Evolutionary conservation across 768 basidiomycete species (phyloP), one percentile per base, ranked within the genome.

Genomic region (Mycena kentingensis): DNA sequence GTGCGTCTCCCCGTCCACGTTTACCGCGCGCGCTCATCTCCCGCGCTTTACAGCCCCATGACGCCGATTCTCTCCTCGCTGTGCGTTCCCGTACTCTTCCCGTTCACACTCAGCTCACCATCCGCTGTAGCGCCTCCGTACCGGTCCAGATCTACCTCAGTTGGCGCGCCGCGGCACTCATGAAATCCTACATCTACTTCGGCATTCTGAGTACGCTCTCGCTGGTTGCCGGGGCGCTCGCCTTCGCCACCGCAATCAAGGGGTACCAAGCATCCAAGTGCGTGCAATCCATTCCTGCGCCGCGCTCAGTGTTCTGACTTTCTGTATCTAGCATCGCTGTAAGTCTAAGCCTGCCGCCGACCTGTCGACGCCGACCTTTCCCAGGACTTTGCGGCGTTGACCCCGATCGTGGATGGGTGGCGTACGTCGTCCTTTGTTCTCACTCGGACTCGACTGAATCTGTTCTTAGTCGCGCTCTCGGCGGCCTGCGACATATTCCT

Each of bases 351-450:
- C n/a, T n/a, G n/a, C n/a, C n/a, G n/a, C n/a, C n/a, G n/a, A n/a
- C n/a, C n/a, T n/a, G n/a, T n/a, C n/a, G n/a, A n/a, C n/a, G n/a
- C n/a, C n/a, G n/a, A n/a, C n/a, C n/a, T n/a, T n/a, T n/a, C n/a
- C n/a, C 35, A 48, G 46, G 35, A 11, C 32, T 48, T 48, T 37
- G 46, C 46, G 5, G 46, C 32, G 26, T 19, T 48, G 16, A 48
- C 38, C 3, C 46, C 46, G n/a, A 26, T 48, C 19, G 46, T 36
- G 35, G 46, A 48, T 36, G n/a, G 34, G 10, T 48, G 46, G 46
- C 21, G 46, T 48, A 27, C 35, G 46, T 35, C 15, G 2, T 25
- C 26, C 32, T 37, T 34, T 3, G 12, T 26, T 16, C 3, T 36
- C 4, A 26, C 13, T 37, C 5, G 6, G 15, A 18, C 5, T 22